Evolutionary conservation across 805 yeast genomes (phyloP).

Genomic region (Yarrowia sp.): DNA sequence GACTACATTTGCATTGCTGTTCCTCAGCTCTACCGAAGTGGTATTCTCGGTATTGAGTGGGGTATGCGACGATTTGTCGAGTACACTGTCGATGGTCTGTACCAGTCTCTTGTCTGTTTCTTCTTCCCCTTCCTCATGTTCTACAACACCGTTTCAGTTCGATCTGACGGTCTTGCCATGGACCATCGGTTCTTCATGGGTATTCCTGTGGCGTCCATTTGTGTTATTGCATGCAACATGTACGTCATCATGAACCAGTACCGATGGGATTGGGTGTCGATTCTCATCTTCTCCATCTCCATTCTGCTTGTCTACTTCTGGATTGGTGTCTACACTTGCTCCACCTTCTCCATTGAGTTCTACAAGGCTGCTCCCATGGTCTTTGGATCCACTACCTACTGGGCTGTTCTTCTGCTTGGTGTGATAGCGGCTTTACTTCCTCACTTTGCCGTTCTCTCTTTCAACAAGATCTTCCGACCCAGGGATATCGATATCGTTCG

Average conservation of each 20-base stretch:
- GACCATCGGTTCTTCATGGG: slow-evolving; percentile 80
- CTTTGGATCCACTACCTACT: slow-evolving; percentile 66
- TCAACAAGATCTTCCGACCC: slow-evolving; percentile 62
- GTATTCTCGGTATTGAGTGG: slow-evolving; percentile 72
- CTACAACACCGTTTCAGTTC: slow-evolving; percentile 54
- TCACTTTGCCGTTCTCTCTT: slow-evolving; percentile 60
- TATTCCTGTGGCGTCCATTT: slow-evolving; percentile 62
- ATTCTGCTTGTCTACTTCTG: slow-evolving; percentile 68
- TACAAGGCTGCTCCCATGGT: slow-evolving; percentile 69
- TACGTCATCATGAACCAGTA: slow-evolving; percentile 72
- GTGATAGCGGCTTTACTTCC: slow-evolving; percentile 65
- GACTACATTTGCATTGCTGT: slow-evolving; percentile 70
- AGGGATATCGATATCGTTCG: slow-evolving; percentile 73
- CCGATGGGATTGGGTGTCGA: slow-evolving; percentile 79
- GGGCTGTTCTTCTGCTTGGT: slow-evolving; percentile 70
- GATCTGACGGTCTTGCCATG: slow-evolving; percentile 58
- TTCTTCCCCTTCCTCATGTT: slow-evolving; percentile 73
- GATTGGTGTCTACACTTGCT: slow-evolving; percentile 80
- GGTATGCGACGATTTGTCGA: slow-evolving; percentile 63
- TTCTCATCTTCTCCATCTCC: slow-evolving; percentile 61
- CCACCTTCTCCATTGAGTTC: slow-evolving; percentile 61
- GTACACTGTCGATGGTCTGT: slow-evolving; percentile 77
- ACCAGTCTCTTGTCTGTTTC: slow-evolving; percentile 72
- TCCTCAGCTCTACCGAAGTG: slow-evolving; percentile 74
- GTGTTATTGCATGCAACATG: slow-evolving; percentile 69